Base-by-base conservation (phyloP, 2,329 filamentous ascomycete genomes). In the Calonectria crousiana region DNA sequence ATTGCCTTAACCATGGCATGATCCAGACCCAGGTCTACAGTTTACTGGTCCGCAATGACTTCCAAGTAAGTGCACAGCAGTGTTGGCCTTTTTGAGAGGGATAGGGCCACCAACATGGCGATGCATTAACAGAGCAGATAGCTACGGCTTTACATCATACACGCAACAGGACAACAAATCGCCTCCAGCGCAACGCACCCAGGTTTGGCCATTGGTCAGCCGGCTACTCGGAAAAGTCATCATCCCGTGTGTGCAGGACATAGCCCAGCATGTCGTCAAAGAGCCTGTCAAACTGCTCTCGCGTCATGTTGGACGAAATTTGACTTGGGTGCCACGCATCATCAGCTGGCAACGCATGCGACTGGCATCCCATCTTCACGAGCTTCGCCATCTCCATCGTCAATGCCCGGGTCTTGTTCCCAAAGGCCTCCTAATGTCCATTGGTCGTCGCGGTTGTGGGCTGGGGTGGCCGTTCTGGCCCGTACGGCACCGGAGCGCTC, bases 391-490 rank as follows among this genome's bases (percentile, higher is more conserved):
- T 44, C 41, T 66, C 62, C 38, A 41, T 69, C 56, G 74, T 74
- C 77, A 68, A 64, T 62, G 74, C 52, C 71, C 74, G 73, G 71
- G 73, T 70, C 58, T 34, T 72, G 44, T 60, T 73, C 69, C 71
- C 73, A 77, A 78, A 72, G 76, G 77, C 73, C 75, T 83, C 80
- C 84, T 86, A 88, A 75, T 85, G 85, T 77, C 87, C 88, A 76
- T 89, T 89, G 75, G 85, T 85, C 14, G 84, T 81, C 60, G 83
- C 78, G 49, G 82, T 79, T 60, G 79, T 77, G 51, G 82, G 80
- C 72, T 83, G 83, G 68, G 88, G 88, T 52, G 88, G 88, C 56
- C 88, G 85, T 78, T 89, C 88, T 20, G 88, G 88, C 14, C 88
- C 88, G 74, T 86, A 89, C 9, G 87, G 82, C 64, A 88, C 84